Evolutionary conservation across 768 basidiomycete genomes (phyloP).

Genomic region (Pulveroboletus sp.): DNA sequence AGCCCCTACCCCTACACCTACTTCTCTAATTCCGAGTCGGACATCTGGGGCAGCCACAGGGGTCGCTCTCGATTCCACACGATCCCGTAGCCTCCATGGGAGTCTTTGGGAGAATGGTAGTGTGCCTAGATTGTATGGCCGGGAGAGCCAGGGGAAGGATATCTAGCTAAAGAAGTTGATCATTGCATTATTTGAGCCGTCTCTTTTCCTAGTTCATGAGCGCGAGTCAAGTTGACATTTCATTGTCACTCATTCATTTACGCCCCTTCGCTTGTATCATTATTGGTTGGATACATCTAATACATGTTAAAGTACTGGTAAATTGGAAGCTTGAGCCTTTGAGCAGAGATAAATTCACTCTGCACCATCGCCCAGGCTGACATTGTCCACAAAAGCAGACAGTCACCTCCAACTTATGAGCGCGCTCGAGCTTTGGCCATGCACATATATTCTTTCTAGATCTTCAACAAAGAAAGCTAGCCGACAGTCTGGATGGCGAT

Average conservation of each 20-base stretch:
- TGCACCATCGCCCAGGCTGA: no score
- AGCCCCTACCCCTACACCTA: conserved; percentile 18
- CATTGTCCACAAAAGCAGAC: no score
- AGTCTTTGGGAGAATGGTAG: conserved; percentile 17
- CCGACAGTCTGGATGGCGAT: no score
- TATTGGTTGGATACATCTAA: conserved; percentile 4
- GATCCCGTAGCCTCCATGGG: conserved; percentile 4
- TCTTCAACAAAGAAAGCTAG: no score
- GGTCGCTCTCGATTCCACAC: conserved; percentile 16
- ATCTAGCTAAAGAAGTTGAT: conserved; percentile 12
- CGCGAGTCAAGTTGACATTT: not conserved
- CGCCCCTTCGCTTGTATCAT: conserved; percentile 11
- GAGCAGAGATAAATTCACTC: no score
- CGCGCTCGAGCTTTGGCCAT: no score
- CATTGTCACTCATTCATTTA: conserved; percentile 1
- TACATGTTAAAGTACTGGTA: not conserved
- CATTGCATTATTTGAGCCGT: not conserved
- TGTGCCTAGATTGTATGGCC: conserved; percentile 23
- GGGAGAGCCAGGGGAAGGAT: conserved; percentile 24
- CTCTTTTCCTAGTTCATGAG: not conserved
- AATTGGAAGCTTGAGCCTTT: not conserved
- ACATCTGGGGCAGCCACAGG: conserved; percentile 33
- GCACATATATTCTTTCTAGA: no score
- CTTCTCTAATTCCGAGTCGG: conserved; percentile 30
- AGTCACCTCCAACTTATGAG: no score